Percentiles rank a stretch among this genome's conserved stretches.
Evolutionary conservation across 2,329 filamentous ascomycete species (phyloP).

Genomic region (Hypoxylon sp.): DNA sequence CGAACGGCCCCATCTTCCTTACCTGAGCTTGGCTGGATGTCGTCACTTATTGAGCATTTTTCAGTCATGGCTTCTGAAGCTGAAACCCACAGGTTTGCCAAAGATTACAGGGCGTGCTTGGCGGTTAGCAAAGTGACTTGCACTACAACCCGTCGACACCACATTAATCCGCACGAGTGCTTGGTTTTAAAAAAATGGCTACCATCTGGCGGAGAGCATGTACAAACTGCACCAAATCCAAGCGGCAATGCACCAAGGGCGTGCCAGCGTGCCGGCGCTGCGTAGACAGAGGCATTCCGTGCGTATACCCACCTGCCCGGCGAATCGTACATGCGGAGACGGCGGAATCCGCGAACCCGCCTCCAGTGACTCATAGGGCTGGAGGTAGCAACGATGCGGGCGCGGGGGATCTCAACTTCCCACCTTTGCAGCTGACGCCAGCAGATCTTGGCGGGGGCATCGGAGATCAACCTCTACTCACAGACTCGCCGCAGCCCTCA

Average conservation of each 20-base stretch:
- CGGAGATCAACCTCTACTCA: neutral
- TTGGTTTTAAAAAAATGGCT: conserved; percentile 21
- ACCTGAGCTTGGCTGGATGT: neutral
- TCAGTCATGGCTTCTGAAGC: conserved; percentile 3
- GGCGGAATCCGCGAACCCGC: conserved; percentile 17
- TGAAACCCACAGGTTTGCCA: neutral
- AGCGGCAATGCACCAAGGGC: conserved; percentile 56
- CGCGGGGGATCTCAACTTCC: conserved; percentile 9
- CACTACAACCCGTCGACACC: neutral
- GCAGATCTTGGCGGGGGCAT: conserved; percentile 9
- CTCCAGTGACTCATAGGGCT: neutral
- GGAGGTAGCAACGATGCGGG: neutral
- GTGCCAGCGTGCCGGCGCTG: conserved; percentile 54
- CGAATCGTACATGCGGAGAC: conserved; percentile 18
- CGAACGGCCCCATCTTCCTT: neutral
- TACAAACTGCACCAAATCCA: conserved; percentile 54
- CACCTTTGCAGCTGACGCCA: conserved; percentile 24
- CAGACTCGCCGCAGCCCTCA: conserved; percentile 5
- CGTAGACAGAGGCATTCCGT: conserved; percentile 40
- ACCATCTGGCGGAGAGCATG: conserved; percentile 53
- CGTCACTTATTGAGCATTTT: neutral
- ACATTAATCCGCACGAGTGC: neutral
- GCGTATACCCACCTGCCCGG: conserved; percentile 44
- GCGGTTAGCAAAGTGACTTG: neutral
- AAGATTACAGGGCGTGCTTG: neutral